These are phyloP conservation scores for Talaromyces stipitatus DNA, from an alignment of 495 filamentous ascomycete genomes.

Conservation along the genomic window DNA sequence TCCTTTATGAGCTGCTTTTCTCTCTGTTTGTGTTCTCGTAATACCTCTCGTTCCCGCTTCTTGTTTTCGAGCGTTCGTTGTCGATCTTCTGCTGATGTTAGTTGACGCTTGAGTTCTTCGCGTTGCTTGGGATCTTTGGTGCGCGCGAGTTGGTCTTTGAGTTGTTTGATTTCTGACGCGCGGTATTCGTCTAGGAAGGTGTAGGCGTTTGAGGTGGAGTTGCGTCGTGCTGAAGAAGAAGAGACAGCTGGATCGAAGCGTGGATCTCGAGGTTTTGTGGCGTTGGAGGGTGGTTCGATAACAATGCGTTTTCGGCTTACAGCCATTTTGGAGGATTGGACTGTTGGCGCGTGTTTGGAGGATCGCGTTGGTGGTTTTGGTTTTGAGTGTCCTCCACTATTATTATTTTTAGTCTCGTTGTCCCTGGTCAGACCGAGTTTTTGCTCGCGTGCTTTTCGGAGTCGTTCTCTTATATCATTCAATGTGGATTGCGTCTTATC, in stretches of 20 bases:
- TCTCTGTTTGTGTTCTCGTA: slow-evolving; percentile 64
- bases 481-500: slow-evolving; percentile 15
- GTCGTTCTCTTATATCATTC: slow-evolving; percentile 29
- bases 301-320: slow-evolving; percentile 74
- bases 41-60: slow-evolving; percentile 55
- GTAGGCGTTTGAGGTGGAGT: slow-evolving; percentile 60
- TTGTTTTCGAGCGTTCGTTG: slow-evolving; percentile 60
- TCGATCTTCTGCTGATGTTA: slow-evolving; percentile 61
- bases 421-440: slow-evolving; percentile 19
- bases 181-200: slow-evolving; percentile 81
- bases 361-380: slow-evolving; percentile 42
- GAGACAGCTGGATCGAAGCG: slow-evolving; percentile 63
- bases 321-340: slow-evolving; percentile 69
- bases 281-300: slow-evolving; percentile 40
- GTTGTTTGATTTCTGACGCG: slow-evolving; percentile 63
- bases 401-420: slow-evolving; percentile 11
- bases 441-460: slow-evolving; percentile 39
- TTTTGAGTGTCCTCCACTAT: slow-evolving; percentile 31
- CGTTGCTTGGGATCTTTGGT: slow-evolving; percentile 53
- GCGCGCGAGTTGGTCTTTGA: slow-evolving; percentile 57
- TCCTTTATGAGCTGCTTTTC: slow-evolving; percentile 77
- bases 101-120: slow-evolving; percentile 57
- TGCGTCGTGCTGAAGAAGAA: slow-evolving; percentile 16
- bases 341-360: slow-evolving; percentile 82
- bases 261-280: slow-evolving; percentile 61